Evolutionary conservation across 1,139 yeast species (phyloP).

Genomic region (Saccharomycopsis crataegensis): DNA sequence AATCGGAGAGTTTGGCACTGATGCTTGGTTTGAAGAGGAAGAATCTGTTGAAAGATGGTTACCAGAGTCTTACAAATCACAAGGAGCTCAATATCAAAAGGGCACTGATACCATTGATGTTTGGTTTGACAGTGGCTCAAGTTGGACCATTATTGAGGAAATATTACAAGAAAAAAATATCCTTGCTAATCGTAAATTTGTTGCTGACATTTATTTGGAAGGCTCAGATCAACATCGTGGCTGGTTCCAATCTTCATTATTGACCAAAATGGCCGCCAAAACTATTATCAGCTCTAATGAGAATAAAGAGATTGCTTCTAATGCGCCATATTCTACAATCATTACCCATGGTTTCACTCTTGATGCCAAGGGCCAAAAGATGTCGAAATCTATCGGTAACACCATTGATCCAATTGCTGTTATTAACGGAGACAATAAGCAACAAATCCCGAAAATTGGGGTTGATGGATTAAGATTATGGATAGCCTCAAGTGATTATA

Average conservation of each 20-base stretch:
- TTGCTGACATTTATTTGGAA: conserved; percentile 80
- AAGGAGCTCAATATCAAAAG: conserved; percentile 42
- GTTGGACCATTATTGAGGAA: conserved; percentile 65
- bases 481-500: conserved; percentile 85
- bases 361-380: conserved; percentile 78
- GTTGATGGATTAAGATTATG: conserved; percentile 87
- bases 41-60: conserved; percentile 62
- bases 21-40: conserved; percentile 68
- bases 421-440: conserved; percentile 57
- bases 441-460: conserved; percentile 63
- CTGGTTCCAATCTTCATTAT: conserved; percentile 93
- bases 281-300: conserved; percentile 22
- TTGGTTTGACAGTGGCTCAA: conserved; percentile 97
- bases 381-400: conserved; percentile 93
- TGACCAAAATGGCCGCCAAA: conserved; percentile 58
- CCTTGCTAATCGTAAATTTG: conserved; percentile 28
- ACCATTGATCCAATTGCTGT: conserved; percentile 62
- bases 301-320: conserved; percentile 17
- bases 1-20: conserved; percentile 45
- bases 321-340: conserved; percentile 67
- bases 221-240: conserved; percentile 98
- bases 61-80: conserved; percentile 39
- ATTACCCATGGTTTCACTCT: conserved; percentile 92
- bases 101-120: conserved; percentile 96
- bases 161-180: conserved; percentile 29